A percentile compares a stretch with the other conserved stretches of the same genome.
Evolutionary conservation across 2,329 filamentous ascomycete genomes (phyloP).

Genomic region (Penicillium sp.): DNA sequence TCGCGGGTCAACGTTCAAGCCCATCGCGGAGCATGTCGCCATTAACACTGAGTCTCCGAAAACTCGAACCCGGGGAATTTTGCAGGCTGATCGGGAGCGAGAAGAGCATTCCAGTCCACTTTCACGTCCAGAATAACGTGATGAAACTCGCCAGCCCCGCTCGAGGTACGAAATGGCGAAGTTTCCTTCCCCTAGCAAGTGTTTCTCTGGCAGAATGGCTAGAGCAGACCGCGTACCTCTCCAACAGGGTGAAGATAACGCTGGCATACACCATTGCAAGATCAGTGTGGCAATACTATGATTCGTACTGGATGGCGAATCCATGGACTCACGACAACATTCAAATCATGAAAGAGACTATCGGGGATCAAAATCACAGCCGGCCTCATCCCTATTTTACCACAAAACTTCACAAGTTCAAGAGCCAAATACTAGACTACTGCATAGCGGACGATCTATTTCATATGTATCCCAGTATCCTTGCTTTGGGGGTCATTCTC

Average conservation of each 20-base stretch:
- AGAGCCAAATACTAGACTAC: background rate
- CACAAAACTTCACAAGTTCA: background rate
- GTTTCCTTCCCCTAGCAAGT: background rate
- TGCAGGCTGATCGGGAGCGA: background rate
- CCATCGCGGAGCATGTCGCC: background rate
- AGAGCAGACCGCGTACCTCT: background rate
- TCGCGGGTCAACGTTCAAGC: background rate
- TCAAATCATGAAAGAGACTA: background rate
- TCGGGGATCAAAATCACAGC: background rate
- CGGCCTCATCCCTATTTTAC: background rate
- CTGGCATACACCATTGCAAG: background rate
- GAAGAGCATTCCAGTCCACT: background rate
- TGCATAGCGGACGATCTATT: background rate
- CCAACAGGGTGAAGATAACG: background rate
- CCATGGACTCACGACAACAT: background rate
- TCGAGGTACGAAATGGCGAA: background rate
- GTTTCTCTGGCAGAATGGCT: background rate
- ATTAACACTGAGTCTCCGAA: background rate
- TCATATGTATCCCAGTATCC: background rate
- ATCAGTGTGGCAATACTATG: background rate
- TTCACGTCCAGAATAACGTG: background rate
- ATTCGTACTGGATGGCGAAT: background rate
- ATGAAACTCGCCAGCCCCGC: background rate
- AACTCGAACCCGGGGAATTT: background rate
- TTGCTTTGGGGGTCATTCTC: background rate